A percentile compares a stretch with the other conserved stretches of the same genome.
These are phyloP conservation scores for Alternaria brassicae DNA, from an alignment of 2,329 filamentous ascomycete species.

Conservation along the genomic window DNA sequence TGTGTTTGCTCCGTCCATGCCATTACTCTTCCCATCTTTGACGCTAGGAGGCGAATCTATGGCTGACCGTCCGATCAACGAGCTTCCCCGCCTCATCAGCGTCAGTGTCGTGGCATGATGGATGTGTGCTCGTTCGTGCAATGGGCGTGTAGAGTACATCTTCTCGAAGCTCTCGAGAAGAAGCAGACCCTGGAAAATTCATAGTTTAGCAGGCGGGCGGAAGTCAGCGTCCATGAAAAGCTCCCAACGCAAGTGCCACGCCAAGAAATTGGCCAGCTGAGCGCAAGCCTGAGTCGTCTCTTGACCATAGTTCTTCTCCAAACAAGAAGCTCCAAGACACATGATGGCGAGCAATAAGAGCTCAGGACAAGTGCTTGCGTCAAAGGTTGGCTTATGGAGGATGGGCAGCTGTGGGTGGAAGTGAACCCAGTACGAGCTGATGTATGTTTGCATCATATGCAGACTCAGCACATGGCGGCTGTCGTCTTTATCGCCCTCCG, in stretches of 20 bases:
- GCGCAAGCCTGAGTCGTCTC: conserved; percentile 78
- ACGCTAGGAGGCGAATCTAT: conserved; percentile 82
- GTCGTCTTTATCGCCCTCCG: conserved; percentile 77
- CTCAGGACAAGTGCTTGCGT: conserved; percentile 83
- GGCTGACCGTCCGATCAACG: conserved; percentile 83
- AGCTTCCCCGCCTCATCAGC: conserved; percentile 91
- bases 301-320: conserved; percentile 81
- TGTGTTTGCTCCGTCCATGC: conserved; percentile 65
- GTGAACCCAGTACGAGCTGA: conserved; percentile 86
- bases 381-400: conserved; percentile 92
- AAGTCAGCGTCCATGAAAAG: conserved; percentile 93
- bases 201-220: conserved; percentile 89
- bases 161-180: conserved; percentile 95
- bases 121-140: conserved; percentile 95
- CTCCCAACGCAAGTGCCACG: conserved; percentile 93
- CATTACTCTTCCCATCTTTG: conserved; percentile 65
- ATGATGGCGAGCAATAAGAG: conserved; percentile 87
- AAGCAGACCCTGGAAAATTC: conserved; percentile 91
- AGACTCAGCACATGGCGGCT: conserved; percentile 74
- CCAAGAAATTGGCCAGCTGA: conserved; percentile 85
- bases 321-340: conserved; percentile 86
- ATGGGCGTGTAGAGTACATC: conserved; percentile 89
- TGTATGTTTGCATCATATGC: conserved; percentile 95
- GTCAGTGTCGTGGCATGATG: conserved; percentile 96
- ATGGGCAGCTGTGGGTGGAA: conserved; percentile 96